Conservation (phyloP, 768 basidiomycete genomes). For the Auriscalpium vulgare region DNA sequence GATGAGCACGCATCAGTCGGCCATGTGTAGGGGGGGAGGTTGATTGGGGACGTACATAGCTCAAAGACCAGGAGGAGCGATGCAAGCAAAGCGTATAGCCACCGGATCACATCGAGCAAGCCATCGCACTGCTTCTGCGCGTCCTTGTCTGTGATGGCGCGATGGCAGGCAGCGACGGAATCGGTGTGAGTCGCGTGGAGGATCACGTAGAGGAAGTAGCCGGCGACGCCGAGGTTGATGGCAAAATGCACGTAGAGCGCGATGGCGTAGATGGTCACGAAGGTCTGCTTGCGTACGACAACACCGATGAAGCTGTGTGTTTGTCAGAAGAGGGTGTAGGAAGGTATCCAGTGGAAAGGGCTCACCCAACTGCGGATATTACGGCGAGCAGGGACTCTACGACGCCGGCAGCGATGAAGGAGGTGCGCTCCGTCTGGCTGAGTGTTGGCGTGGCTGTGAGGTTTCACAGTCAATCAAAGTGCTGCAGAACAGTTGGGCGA, state of each 20-base stretch:
- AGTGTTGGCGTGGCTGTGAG: conserved; percentile 7
- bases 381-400: conserved; percentile 46
- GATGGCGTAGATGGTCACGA: conserved; percentile 49
- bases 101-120: conserved; percentile 34
- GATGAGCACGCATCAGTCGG: background rate
- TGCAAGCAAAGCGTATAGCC: conserved; percentile 40
- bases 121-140: conserved; percentile 37
- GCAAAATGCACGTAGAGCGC: conserved; percentile 51
- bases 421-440: conserved; percentile 25
- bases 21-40: background rate
- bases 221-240: conserved; percentile 44
- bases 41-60: conserved; percentile 38
- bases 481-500: conserved; percentile 21
- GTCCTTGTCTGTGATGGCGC: conserved; percentile 32
- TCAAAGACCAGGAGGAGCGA: conserved; percentile 40
- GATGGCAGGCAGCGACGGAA: conserved; percentile 36
- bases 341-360: background rate
- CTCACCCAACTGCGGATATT: conserved; percentile 51
- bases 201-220: conserved; percentile 44
- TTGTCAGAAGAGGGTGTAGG: background rate
- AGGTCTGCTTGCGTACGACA: conserved; percentile 51
- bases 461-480: conserved; percentile 20
- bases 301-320: conserved; percentile 49
- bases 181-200: conserved; percentile 37
- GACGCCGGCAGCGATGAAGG: conserved; percentile 42